Evolutionary conservation across 495 filamentous ascomycete species (phyloP).

Genomic region (Darksidea phi): DNA sequence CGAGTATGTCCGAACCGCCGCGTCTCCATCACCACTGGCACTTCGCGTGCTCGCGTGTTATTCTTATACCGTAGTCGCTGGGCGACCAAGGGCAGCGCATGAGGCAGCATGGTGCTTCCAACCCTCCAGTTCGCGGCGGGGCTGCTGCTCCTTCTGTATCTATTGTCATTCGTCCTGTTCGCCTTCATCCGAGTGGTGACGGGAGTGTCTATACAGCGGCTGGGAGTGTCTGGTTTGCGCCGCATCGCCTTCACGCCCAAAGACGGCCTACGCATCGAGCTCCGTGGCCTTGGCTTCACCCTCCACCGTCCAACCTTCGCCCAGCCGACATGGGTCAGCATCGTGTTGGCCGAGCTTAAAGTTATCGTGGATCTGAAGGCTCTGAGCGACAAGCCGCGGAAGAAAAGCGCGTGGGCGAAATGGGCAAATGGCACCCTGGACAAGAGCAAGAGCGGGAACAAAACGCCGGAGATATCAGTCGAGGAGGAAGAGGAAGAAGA

Average conservation of each 20-base stretch:
- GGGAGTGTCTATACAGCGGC: constrained; percentile 90
- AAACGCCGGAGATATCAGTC: constrained; percentile 6
- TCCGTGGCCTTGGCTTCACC: constrained; percentile 81
- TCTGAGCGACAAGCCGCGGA: constrained; percentile 43
- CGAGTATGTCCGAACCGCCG: not conserved
- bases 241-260: constrained; percentile 82
- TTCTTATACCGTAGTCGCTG: not conserved
- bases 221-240: constrained; percentile 87
- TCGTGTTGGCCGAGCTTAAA: constrained; percentile 78
- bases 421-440: constrained; percentile 32
- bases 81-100: not conserved
- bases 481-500: constrained; percentile 14
- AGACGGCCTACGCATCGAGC: constrained; percentile 85
- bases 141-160: constrained; percentile 78
- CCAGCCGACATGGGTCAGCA: constrained; percentile 93
- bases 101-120: constrained; percentile 56
- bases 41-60: not conserved
- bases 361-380: constrained; percentile 75
- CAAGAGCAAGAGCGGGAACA: constrained; percentile 24
- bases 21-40: not conserved
- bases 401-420: constrained; percentile 23
- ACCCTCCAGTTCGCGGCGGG: constrained; percentile 80
- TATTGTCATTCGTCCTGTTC: constrained; percentile 89
- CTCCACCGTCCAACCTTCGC: constrained; percentile 92
- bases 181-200: constrained; percentile 89